Percentiles rank a stretch among this genome's conserved stretches.
These are phyloP conservation scores for Metarhizium guizhouense DNA, from an alignment of 2,329 filamentous ascomycete genomes.

Conservation along the genomic window DNA sequence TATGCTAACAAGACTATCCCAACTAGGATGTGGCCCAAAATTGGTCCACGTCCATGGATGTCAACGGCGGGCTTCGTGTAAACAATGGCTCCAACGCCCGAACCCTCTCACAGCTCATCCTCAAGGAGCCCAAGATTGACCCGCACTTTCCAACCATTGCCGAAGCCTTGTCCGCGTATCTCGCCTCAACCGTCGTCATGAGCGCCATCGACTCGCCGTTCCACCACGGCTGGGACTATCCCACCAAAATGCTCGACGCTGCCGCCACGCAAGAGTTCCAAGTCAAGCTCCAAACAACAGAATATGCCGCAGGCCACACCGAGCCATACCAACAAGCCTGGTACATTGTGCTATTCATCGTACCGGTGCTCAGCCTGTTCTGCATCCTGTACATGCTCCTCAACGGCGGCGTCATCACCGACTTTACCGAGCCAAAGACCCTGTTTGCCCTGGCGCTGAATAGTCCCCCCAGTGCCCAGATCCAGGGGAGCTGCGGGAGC, in stretches of 20 bases:
- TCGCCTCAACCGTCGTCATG: slow-evolving; percentile 56
- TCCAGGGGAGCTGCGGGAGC: slow-evolving; percentile 29
- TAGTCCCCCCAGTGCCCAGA: slow-evolving; percentile 27
- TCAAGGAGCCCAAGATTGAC: slow-evolving; percentile 31
- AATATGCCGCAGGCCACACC: slow-evolving; percentile 61
- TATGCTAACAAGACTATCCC: too few relatives aligned
- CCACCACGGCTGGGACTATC: slow-evolving; percentile 44
- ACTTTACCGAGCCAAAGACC: slow-evolving; percentile 72
- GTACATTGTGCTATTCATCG: slow-evolving; percentile 54
- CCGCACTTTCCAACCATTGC: slow-evolving; percentile 55
- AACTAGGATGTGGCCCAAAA: slow-evolving; percentile 18
- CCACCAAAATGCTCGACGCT: slow-evolving; percentile 24
- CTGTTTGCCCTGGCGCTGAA: slow-evolving; percentile 66
- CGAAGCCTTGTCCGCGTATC: slow-evolving; percentile 64
- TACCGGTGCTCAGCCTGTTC: slow-evolving; percentile 58
- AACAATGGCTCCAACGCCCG: slow-evolving; percentile 50
- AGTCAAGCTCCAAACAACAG: slow-evolving; percentile 52
- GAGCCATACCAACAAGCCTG: slow-evolving; percentile 56
- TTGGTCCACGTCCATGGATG: slow-evolving; percentile 34
- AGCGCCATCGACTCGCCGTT: slow-evolving; percentile 52
- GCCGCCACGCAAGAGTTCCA: slow-evolving; percentile 52
- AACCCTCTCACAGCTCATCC: slow-evolving; percentile 44
- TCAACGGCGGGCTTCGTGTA: slow-evolving; percentile 46
- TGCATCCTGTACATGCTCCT: slow-evolving; percentile 54
- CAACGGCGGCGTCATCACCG: slow-evolving; percentile 50